These are phyloP conservation scores for Trametes polyzona DNA, from an alignment of 1,284 basidiomycete species.

Conservation along the genomic window DNA sequence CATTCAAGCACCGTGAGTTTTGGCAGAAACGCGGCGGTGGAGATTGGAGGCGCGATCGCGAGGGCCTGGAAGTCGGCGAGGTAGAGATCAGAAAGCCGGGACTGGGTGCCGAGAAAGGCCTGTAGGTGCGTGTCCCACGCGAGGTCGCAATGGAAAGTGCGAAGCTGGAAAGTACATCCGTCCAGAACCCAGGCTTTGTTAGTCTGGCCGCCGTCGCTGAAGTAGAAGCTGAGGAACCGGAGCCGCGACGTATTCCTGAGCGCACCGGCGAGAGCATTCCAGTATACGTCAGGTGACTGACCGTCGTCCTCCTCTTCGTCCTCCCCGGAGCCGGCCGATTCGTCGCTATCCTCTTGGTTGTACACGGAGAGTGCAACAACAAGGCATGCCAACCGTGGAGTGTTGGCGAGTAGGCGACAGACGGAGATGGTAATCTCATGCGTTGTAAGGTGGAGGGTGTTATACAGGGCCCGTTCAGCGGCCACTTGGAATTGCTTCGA, in stretches of 20 bases:
- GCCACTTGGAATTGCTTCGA: constrained; percentile 55
- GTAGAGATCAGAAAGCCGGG: constrained; percentile 55
- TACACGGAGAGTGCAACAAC: constrained; percentile 59
- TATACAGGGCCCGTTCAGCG: constrained; percentile 63
- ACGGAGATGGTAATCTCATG: constrained; percentile 43
- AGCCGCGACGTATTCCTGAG: constrained; percentile 49
- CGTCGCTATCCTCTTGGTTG: constrained; percentile 29
- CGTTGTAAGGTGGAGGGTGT: constrained; percentile 52
- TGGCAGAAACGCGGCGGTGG: constrained; percentile 46
- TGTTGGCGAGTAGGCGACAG: constrained; percentile 49
- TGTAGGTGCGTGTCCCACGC: constrained; percentile 61
- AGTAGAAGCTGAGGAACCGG: constrained; percentile 55
- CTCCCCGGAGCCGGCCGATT: constrained; percentile 7
- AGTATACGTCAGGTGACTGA: constrained; percentile 45
- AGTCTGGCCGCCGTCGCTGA: constrained; percentile 45
- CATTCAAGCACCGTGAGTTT: constrained; percentile 59
- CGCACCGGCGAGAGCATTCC: constrained; percentile 52
- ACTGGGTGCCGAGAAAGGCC: constrained; percentile 56
- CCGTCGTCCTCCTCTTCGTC: constrained; percentile 16
- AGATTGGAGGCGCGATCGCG: constrained; percentile 22
- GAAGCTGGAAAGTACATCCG: constrained; percentile 53
- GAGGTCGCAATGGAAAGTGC: constrained; percentile 64
- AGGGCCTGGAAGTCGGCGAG: constrained; percentile 53
- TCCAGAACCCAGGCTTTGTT: constrained; percentile 56
- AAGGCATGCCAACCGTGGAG: constrained; percentile 49